Base-by-base conservation (phyloP, 2,329 filamentous ascomycete species). In the Ceratocystis eucalypticola region DNA sequence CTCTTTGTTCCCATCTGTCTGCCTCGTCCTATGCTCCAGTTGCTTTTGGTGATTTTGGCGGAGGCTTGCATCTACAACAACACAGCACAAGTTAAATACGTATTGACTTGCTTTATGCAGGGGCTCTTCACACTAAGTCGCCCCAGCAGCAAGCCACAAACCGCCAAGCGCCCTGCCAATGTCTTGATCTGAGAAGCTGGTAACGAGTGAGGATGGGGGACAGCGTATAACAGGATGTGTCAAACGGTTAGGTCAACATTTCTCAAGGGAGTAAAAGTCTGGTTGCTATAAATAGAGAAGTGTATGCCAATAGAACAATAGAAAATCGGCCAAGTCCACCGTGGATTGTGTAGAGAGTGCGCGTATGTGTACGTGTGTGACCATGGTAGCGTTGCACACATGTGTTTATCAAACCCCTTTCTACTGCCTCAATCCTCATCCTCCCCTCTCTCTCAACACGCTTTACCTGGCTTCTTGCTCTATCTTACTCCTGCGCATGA, bases 401-500 rank as follows among this genome's bases (percentile, higher is more conserved):
- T 22, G 22, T 20, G 48, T 22, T 50, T 50, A 4, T 20, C 53
- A 25, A 15, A 2, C 12, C 22, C 10, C 28, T 25, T 28, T 30
- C 48, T 53, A 8, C n/a, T n/a, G n/a, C 30, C 55, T 25, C 28
- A 55, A 53, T 33, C 45, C 7, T 6, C 20, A 12, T 15, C 28
- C 46, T 55, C 37, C 28, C 17, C 17, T 28, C 28, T 30, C 22
- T 22, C 12, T 17, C n/a, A n/a, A 12, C n/a, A 20, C n/a, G 22
- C n/a, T 53, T 22, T 25, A 20, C 48, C 65, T 50, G n/a, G n/a
- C 48, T 25, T 53, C 48, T 53, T 17, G 8, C 17, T 17, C 22
- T 1, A 28, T 28, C 55, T 64, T 66, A 61, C 64, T 72, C 70
- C 71, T 83, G 79, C 67, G 74, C 74, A 69, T 75, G 77, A 74